These are phyloP conservation scores for Platanthera guangdongensis DNA, from an alignment of 106 monocot species.

Conservation along the genomic window DNA sequence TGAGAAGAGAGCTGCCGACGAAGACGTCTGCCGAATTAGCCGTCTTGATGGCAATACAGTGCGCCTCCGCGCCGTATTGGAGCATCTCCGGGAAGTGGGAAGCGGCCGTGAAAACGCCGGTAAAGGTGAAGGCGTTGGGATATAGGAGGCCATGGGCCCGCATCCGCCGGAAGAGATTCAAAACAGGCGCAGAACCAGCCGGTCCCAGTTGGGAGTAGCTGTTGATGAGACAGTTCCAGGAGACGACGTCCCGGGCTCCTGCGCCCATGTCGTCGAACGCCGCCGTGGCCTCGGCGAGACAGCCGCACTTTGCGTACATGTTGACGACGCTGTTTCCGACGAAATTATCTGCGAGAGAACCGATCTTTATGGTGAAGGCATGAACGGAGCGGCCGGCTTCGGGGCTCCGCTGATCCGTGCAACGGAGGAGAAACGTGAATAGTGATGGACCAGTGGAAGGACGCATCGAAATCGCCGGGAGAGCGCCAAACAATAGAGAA, in stretches of 20 bases:
- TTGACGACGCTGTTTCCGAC: slow-evolving; percentile 44
- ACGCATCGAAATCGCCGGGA: background rate
- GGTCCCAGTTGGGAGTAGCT: slow-evolving; percentile 26
- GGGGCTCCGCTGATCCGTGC: slow-evolving; percentile 22
- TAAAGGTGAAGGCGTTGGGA: slow-evolving; percentile 52
- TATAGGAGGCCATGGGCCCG: slow-evolving; percentile 5
- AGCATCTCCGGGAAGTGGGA: background rate
- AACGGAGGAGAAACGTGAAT: slow-evolving; percentile 26
- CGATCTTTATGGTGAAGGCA: slow-evolving; percentile 34
- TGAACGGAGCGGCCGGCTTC: slow-evolving; percentile 26
- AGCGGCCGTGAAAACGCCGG: slow-evolving; percentile 41
- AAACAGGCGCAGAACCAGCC: background rate
- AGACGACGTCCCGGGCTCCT: slow-evolving; percentile 32
- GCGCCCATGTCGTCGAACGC: slow-evolving; percentile 30
- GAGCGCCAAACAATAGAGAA: background rate
- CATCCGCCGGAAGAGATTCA: slow-evolving; percentile 35
- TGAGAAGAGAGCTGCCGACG: slow-evolving; percentile 43
- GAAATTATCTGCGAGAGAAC: slow-evolving; percentile 25
- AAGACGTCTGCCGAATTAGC: slow-evolving; percentile 31
- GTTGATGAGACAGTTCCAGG: slow-evolving; percentile 69
- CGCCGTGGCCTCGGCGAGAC: slow-evolving; percentile 12
- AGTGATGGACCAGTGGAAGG: slow-evolving; percentile 5
- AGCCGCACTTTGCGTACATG: slow-evolving; percentile 50
- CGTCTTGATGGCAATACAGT: slow-evolving; percentile 50
- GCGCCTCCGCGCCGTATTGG: slow-evolving; percentile 25